Conservation (phyloP, 1,139 yeast genomes). For the Debaryomyces udenii region DNA sequence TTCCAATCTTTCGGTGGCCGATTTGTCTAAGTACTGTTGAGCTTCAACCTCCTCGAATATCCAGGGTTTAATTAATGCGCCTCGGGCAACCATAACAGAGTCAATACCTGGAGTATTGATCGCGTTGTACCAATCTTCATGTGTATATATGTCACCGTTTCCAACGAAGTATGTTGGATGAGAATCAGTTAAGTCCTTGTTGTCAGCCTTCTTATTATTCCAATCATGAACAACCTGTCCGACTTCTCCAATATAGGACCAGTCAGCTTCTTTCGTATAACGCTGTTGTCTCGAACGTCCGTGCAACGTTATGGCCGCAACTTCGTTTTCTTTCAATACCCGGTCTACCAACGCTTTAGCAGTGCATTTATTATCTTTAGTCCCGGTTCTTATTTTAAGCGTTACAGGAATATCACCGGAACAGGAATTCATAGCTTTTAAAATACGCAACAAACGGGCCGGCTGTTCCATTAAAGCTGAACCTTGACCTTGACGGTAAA, state of each 20-base stretch:
- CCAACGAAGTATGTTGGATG: slow-evolving; percentile 70
- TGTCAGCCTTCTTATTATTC: slow-evolving; percentile 54
- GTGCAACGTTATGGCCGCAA: slow-evolving; percentile 90
- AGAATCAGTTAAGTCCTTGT: slow-evolving; percentile 54
- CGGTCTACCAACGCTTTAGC: slow-evolving; percentile 76
- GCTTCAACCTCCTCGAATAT: slow-evolving; percentile 93
- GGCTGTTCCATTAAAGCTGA: slow-evolving; percentile 92
- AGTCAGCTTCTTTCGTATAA: slow-evolving; percentile 87
- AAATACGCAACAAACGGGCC: slow-evolving; percentile 72
- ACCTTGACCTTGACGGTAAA: slow-evolving; percentile 94
- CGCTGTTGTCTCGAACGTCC: slow-evolving; percentile 97
- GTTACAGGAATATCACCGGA: slow-evolving; percentile 92
- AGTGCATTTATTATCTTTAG: slow-evolving; percentile 81
- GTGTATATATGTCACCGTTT: slow-evolving; percentile 88
- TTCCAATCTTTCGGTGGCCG: slow-evolving; percentile 85
- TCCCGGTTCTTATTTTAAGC: slow-evolving; percentile 89
- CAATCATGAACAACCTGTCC: slow-evolving; percentile 67
- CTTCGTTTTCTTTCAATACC: slow-evolving; percentile 74
- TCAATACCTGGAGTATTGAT: slow-evolving; percentile 73
- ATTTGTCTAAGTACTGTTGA: slow-evolving; percentile 85
- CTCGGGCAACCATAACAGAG: slow-evolving; percentile 96
- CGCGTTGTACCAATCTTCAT: slow-evolving; percentile 88
- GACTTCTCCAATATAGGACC: slow-evolving; percentile 83
- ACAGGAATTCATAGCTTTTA: slow-evolving; percentile 86
- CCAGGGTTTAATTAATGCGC: slow-evolving; percentile 98